phyloP scores from a whole-genome alignment of 345 rosid genomes.

The Aurinia saxatilis region DNA sequence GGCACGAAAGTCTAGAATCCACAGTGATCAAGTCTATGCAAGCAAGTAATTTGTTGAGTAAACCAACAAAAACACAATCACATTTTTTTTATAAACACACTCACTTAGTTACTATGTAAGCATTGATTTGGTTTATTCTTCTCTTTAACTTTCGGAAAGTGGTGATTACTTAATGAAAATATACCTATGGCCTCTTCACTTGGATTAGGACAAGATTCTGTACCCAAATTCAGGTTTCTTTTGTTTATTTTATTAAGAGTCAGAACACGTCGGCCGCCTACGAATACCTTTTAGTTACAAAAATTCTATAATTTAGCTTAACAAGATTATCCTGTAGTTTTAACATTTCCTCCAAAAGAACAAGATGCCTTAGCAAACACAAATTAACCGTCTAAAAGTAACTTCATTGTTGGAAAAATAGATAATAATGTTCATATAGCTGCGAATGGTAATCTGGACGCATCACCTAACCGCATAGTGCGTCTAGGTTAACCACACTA shows the following conservation, averaged over 20 bases:
- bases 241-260: not conserved
- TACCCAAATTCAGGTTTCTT: not conserved
- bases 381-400: conserved; percentile 1
- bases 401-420: not conserved
- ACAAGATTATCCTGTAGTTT: not conserved
- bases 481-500: no score
- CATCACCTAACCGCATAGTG: no score
- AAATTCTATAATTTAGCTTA: not conserved
- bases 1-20: no score
- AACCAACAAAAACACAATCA: not conserved
- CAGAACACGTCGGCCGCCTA: not conserved
- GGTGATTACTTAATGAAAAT: conserved; percentile 18
- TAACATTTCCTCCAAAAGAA: conserved; percentile 1
- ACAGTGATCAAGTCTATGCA: conserved; percentile 3
- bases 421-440: not conserved
- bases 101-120: not conserved
- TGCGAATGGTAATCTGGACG: no score
- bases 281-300: not conserved
- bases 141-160: conserved; percentile 20
- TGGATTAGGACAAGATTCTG: conserved; percentile 26
- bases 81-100: no score
- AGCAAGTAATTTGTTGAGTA: no score
- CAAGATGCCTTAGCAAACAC: not conserved
- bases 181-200: conserved; percentile 1
- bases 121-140: conserved; percentile 9